These are phyloP conservation scores for Venturia nashicola DNA, from an alignment of 2,329 filamentous ascomycete genomes.

Conservation along the genomic window DNA sequence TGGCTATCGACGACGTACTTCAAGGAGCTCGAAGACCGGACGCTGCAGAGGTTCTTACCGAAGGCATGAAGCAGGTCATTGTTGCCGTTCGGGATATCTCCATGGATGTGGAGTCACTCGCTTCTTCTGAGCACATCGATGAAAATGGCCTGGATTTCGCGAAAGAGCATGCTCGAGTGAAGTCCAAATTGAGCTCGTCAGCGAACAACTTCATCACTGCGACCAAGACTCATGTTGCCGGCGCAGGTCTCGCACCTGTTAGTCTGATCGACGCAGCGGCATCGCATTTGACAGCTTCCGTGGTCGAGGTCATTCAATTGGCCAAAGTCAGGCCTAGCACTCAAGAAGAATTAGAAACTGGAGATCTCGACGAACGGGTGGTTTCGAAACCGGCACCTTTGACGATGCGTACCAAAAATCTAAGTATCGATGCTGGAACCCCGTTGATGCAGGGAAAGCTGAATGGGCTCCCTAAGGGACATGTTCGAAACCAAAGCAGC, in stretches of 20 bases:
- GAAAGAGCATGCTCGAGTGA: constrained; percentile 57
- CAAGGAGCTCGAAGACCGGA: constrained; percentile 62
- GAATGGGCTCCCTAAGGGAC: neutral
- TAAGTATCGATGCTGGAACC: neutral
- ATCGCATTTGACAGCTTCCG: constrained; percentile 72
- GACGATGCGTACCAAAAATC: neutral
- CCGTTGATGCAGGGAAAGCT: neutral
- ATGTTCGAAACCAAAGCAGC: constrained; percentile 15
- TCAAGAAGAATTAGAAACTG: constrained; percentile 59
- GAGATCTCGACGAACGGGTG: neutral
- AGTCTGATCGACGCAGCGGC: constrained; percentile 87
- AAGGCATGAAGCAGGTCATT: constrained; percentile 79
- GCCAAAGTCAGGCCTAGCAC: constrained; percentile 76
- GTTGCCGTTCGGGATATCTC: constrained; percentile 73
- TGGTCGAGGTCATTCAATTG: constrained; percentile 72
- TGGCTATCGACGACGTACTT: constrained; percentile 83
- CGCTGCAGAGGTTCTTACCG: constrained; percentile 56
- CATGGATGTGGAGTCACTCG: constrained; percentile 56
- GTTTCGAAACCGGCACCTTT: constrained; percentile 1
- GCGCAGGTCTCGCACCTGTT: constrained; percentile 80
- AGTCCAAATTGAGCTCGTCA: constrained; percentile 74
- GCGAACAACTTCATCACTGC: constrained; percentile 94
- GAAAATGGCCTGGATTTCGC: constrained; percentile 17
- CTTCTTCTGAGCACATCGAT: constrained; percentile 15
- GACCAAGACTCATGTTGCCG: constrained; percentile 77